A percentile compares a stretch with the other conserved stretches of the same genome.
Evolutionary conservation across 1,284 basidiomycete species (phyloP).

Genomic region (Ceratobasidium sp.): DNA sequence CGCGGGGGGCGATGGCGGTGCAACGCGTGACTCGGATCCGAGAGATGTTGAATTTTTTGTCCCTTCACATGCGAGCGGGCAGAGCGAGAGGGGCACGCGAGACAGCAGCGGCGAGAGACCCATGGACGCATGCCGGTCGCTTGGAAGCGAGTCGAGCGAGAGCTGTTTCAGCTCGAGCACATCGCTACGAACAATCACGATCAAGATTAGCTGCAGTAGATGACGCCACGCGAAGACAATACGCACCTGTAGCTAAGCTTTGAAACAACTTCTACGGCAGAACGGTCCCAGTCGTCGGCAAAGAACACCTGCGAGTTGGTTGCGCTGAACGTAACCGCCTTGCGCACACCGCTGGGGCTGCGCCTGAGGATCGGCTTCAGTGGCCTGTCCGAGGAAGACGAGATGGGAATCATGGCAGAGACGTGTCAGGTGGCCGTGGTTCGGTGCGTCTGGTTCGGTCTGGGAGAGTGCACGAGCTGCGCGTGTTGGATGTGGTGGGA

Average conservation of each 20-base stretch:
- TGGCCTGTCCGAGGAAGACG: slow-evolving; percentile 11
- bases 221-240: slow-evolving; percentile 11
- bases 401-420: slow-evolving; percentile 6
- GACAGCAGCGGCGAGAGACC: slow-evolving; percentile 27
- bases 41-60: slow-evolving; percentile 14
- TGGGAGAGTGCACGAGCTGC: background rate
- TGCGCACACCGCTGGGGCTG: slow-evolving; percentile 5
- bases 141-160: slow-evolving; percentile 32
- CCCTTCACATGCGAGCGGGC: slow-evolving; percentile 11
- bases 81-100: slow-evolving; percentile 26
- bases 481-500: background rate
- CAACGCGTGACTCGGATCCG: background rate
- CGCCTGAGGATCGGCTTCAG: slow-evolving; percentile 33
- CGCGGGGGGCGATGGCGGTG: background rate
- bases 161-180: slow-evolving; percentile 39
- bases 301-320: slow-evolving; percentile 39
- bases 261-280: slow-evolving; percentile 31
- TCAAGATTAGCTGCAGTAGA: slow-evolving; percentile 4
- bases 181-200: slow-evolving; percentile 21
- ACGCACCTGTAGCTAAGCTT: slow-evolving; percentile 38
- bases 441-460: background rate
- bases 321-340: slow-evolving; percentile 31
- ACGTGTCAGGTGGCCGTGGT: background rate
- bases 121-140: slow-evolving; percentile 35
- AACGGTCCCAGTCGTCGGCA: slow-evolving; percentile 31